Evolutionary conservation across 2,329 filamentous ascomycete species (phyloP).

Genomic region (Colletotrichum echinochloae): DNA sequence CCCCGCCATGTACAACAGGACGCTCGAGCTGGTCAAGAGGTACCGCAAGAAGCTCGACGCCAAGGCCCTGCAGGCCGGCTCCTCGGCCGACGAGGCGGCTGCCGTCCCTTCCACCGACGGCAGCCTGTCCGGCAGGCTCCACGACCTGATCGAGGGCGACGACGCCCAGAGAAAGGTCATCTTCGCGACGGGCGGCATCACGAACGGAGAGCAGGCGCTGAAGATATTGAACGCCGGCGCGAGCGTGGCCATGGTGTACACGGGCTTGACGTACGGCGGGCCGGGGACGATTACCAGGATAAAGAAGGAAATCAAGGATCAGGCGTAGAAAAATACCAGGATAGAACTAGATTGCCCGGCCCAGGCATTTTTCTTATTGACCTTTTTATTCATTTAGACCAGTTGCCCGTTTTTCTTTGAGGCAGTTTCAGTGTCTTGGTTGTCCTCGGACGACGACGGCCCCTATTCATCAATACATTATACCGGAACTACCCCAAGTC

Average conservation of each 20-base stretch:
- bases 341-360: constrained; percentile 19
- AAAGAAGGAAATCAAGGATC: constrained; percentile 70
- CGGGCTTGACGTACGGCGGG: constrained; percentile 75
- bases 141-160: constrained; percentile 40
- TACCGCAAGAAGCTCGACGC: constrained; percentile 79
- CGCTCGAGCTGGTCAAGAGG: constrained; percentile 79
- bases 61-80: constrained; percentile 53
- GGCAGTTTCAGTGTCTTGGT: too few species aligned
- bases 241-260: constrained; percentile 92
- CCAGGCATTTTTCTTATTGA: not conserved
- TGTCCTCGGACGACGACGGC: not conserved
- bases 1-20: constrained; percentile 87
- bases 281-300: constrained; percentile 74
- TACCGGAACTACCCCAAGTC: not conserved
- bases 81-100: constrained; percentile 48
- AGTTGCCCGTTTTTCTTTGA: not conserved
- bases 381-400: not conserved
- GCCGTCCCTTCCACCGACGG: constrained; percentile 47
- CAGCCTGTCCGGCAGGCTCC: constrained; percentile 46
- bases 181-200: constrained; percentile 94
- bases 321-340: constrained; percentile 48
- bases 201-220: constrained; percentile 85
- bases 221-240: constrained; percentile 89
- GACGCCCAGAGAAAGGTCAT: constrained; percentile 75
- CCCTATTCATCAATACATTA: not conserved